Conservation (phyloP, 2,329 filamentous ascomycete species). For the Lachnellula occidentalis region DNA sequence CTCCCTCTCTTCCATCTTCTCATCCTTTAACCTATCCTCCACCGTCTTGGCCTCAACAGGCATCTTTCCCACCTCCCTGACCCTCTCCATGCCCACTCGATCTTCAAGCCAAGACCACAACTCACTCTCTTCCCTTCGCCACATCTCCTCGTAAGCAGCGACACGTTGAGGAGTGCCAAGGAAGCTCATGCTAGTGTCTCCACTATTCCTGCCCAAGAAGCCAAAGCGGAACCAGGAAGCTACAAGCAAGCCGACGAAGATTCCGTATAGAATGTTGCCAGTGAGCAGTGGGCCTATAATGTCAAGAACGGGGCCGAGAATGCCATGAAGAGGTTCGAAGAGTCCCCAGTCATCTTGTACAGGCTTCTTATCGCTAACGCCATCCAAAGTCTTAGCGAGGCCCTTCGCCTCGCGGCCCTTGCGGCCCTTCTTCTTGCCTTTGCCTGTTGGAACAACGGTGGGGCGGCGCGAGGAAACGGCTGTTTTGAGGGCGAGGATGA, state of each 20-base stretch:
- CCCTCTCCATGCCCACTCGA: conserved; percentile 61
- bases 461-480: conserved; percentile 64
- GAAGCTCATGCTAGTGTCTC: conserved; percentile 35
- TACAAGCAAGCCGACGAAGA: conserved; percentile 68
- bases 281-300: conserved; percentile 67
- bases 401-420: conserved; percentile 41
- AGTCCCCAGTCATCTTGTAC: conserved; percentile 61
- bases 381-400: conserved; percentile 35
- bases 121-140: conserved; percentile 33
- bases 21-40: conserved; percentile 22
- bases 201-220: conserved; percentile 34
- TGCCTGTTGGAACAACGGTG: conserved; percentile 43
- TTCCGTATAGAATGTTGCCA: conserved; percentile 69
- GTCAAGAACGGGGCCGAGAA: conserved; percentile 65
- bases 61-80: conserved; percentile 45
- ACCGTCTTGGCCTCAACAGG: conserved; percentile 24
- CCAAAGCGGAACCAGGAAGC: conserved; percentile 69
- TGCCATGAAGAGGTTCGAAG: conserved; percentile 68
- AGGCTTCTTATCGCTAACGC: conserved; percentile 30
- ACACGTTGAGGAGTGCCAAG: conserved; percentile 55
- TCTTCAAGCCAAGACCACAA: conserved; percentile 32
- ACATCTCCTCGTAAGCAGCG: conserved; percentile 88
- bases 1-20: conserved; percentile 27
- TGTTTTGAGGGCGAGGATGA: conserved; percentile 68
- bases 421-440: conserved; percentile 48